Base-by-base conservation (phyloP, 495 filamentous ascomycete genomes). In the Jackrogersella multiformis region DNA sequence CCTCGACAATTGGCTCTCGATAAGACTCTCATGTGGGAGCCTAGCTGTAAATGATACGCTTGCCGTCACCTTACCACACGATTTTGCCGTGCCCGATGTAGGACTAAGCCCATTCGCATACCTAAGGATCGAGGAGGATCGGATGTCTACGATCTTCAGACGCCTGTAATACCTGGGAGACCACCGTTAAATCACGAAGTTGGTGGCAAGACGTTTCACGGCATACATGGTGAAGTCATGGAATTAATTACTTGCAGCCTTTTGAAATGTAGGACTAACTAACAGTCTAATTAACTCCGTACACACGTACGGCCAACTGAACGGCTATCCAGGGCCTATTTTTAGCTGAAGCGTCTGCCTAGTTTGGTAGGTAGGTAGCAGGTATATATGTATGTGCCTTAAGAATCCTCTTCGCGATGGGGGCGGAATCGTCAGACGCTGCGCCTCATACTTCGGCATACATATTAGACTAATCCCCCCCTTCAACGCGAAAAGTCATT, bases 361-460 rank as follows among this genome's bases (percentile, higher is more conserved):
- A 26, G 20, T 21, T 7, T 30, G 7, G 26, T 30, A 30, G 26
- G 26, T 30, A 30, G 26, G 26, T 30, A 4, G 26, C 7, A 30
- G 18, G 41, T 16, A 10, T 45, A 23, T 45, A 26, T 26, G 41
- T 26, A 26, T 12, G 21, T 9, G 21, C 12, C 42, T 12, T 46
- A 46, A 46, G 42, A 21, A 46, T 46, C 42, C 42, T 46, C 42
- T 21, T 46, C 42, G 5, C 45, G 45, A 49, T 49, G 26, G 45
- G 26, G 45, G 45, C 45, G 24, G 45, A 49, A n/a, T 49, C 12
- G 26, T 30, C 44, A 9, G 4, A 2, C 34, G 21, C 45, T 34
- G 45, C 26, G 45, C 45, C 45, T 49, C 45, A 24, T 32, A 49
- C 26, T 36, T n/a, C 15, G 45, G n/a, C 26, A 49, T 32, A 32